Evolutionary conservation across 345 rosid species (phyloP).

Genomic region (Bruguiera sexangula): DNA sequence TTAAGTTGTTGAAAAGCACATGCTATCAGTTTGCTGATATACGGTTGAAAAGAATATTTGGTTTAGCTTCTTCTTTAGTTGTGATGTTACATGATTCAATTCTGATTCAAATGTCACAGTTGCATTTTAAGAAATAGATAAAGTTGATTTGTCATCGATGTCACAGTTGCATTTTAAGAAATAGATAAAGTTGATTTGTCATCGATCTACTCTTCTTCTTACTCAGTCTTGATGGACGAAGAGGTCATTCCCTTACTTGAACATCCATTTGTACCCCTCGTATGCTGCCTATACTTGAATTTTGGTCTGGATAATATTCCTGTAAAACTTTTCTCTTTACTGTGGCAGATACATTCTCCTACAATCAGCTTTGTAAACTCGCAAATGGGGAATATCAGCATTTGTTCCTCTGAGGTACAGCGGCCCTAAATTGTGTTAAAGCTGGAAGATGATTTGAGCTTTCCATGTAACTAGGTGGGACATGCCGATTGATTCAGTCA

Average conservation of each 20-base stretch:
- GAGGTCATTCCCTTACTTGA: too few relatives aligned
- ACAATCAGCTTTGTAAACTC: constrained; percentile 78
- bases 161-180: background rate
- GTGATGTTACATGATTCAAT: background rate
- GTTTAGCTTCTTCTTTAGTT: background rate
- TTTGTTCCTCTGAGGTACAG: constrained; percentile 50
- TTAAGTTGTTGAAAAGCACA: too few relatives aligned
- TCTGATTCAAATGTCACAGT: background rate
- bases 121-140: background rate
- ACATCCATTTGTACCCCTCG: too few relatives aligned
- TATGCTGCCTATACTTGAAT: too few relatives aligned
- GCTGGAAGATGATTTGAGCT: constrained; percentile 3
- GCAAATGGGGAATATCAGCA: constrained; percentile 75
- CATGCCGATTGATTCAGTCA: background rate
- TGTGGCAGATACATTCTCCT: constrained; percentile 54
- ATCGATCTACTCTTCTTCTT: too few relatives aligned
- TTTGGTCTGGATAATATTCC: background rate
- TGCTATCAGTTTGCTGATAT: background rate
- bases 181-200: background rate
- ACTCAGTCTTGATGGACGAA: too few relatives aligned
- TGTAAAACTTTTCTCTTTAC: background rate
- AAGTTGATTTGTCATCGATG: too few relatives aligned
- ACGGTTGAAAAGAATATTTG: background rate
- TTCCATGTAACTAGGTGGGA: constrained; percentile 7
- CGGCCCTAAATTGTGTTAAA: background rate